Evolutionary conservation across 202 grass and related monocot genomes (phyloP), one percentile per base, ranked within the genome.

Genomic region (Setaria italica): DNA sequence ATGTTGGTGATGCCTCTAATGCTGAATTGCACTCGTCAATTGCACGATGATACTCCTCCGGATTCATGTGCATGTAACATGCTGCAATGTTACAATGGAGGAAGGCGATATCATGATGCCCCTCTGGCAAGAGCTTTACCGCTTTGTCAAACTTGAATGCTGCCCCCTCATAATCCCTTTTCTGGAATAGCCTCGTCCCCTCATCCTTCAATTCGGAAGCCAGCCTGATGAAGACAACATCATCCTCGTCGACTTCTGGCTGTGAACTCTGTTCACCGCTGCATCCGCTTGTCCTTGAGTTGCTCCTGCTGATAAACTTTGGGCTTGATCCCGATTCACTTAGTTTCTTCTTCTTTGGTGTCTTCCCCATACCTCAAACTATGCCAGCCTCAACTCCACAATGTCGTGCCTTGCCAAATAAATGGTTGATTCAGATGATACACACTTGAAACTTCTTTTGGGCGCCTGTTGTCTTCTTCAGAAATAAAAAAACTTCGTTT

Each of bases 31-130:
- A 99, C 77, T 88, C 85, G 0, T 90, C 82, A 16, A 99, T 90
- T 2, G 96, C 96, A 35, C 73, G 90, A 11, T 94, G 73, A 35
- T 91, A 91, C 33, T 95, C 92, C 71, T 86, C 90, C 0, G 93
- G 96, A 11, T 84, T 84, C 88, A 94, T 94, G 62, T 99, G 87
- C 96, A 94, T 99, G 87, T 91, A 96, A 51, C 96, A 99, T 58
- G 96, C 88, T 16, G 96, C 93, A 25, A 83, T 83, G 72, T 90
- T 99, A 86, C 89, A 91, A 50, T 92, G 91, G n/a, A 99, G 76
- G 73, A 86, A 91, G 25, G 96, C 82, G 30, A 87, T 67, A 55
- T 96, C 93, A 2, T 65, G 57, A n/a, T 99, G 96, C 19, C 59
- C 89, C 77, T 88, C 89, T 0, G 96, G 92, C 49, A 99, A 76